These are phyloP conservation scores for Panicum virgatum DNA, from an alignment of 202 grass and related monocot genomes.

Conservation along the genomic window DNA sequence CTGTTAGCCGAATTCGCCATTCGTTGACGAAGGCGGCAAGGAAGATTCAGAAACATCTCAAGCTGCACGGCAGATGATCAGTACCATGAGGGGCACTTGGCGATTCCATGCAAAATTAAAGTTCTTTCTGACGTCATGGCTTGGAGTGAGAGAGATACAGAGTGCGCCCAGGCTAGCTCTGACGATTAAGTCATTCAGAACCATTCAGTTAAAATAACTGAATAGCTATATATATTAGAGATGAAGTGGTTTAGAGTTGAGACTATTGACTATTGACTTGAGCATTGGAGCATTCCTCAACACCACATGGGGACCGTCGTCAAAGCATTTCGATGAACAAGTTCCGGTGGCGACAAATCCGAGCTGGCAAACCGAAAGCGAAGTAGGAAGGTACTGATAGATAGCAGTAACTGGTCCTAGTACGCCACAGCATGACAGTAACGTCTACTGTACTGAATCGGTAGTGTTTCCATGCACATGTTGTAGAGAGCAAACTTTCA, in stretches of 20 bases:
- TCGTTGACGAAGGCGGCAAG: background rate
- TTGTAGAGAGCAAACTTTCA: background rate
- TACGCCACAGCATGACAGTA: no score
- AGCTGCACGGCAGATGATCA: background rate
- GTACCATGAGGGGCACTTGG: background rate
- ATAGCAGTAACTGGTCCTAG: background rate
- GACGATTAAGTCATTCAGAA: background rate
- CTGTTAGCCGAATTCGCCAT: background rate
- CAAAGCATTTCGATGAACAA: background rate
- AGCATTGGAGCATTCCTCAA: conserved; percentile 10
- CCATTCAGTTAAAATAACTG: background rate
- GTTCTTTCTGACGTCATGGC: background rate
- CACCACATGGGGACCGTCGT: background rate
- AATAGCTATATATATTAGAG: background rate
- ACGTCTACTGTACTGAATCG: no score
- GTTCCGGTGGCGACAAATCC: background rate
- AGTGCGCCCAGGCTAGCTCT: background rate
- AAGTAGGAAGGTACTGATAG: background rate
- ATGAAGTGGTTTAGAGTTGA: background rate
- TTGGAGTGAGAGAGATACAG: background rate
- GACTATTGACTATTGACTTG: background rate
- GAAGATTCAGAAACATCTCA: background rate
- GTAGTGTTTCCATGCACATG: conserved; percentile 28
- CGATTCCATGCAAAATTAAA: no score
- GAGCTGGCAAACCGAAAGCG: background rate